Evolutionary conservation across 495 filamentous ascomycete species (phyloP).

Genomic region (Cudoniella acicularis): DNA sequence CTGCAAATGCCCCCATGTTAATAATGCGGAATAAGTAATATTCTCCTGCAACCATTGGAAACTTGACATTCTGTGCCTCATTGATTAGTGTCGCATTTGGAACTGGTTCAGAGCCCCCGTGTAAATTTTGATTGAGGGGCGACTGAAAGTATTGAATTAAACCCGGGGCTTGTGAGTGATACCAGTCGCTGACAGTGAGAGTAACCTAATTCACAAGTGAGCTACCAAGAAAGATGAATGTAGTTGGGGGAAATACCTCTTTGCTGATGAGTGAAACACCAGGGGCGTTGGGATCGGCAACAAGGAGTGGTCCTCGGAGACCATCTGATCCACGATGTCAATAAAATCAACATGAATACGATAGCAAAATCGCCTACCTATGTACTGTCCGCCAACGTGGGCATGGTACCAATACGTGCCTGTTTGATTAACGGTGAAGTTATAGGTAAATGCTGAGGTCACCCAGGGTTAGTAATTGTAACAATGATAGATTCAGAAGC

Average conservation of each 20-base stretch:
- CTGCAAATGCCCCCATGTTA: constrained; percentile 64
- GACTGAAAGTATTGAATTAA: constrained; percentile 51
- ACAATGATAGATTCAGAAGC: too few species aligned
- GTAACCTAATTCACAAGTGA: constrained; percentile 26
- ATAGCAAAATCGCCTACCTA: constrained; percentile 5
- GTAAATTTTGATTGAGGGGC: constrained; percentile 38
- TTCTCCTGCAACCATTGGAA: constrained; percentile 61
- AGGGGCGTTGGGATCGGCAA: constrained; percentile 62
- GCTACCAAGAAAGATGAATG: not conserved
- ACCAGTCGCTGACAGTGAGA: constrained; percentile 66
- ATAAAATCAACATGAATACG: not conserved
- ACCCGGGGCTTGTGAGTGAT: constrained; percentile 55
- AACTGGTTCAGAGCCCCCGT: constrained; percentile 53
- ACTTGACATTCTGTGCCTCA: constrained; percentile 51
- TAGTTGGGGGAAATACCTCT: constrained; percentile 39
- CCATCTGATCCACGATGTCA: constrained; percentile 52
- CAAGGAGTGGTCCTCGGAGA: constrained; percentile 64
- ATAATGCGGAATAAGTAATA: constrained; percentile 76
- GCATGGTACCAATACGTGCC: constrained; percentile 23
- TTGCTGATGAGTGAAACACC: constrained; percentile 60
- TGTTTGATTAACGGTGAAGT: constrained; percentile 7
- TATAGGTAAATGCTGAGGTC: constrained; percentile 60
- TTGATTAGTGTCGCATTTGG: constrained; percentile 68
- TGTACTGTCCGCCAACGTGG: constrained; percentile 19
- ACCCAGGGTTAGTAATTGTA: too few species aligned